Evolutionary conservation across 257 asterid species (phyloP).

Genomic region (Solanum clarkiae): DNA sequence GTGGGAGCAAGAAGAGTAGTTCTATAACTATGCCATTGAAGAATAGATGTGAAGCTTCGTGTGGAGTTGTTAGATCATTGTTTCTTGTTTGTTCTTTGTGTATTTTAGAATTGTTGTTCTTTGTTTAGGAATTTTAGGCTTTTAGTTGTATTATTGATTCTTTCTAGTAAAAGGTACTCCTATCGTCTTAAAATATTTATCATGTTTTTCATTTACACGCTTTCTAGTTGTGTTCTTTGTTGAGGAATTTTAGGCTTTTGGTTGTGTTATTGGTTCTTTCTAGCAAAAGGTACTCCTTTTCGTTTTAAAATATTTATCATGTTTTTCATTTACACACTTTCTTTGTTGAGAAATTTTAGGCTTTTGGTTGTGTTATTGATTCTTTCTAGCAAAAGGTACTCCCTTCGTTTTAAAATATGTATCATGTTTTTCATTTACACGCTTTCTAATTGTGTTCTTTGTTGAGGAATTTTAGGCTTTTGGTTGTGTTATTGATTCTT

Average conservation of each 20-base stretch:
- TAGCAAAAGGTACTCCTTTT: too few relatives aligned
- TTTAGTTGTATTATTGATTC: background rate
- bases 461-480: background rate
- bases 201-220: background rate
- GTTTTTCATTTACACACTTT: too few relatives aligned
- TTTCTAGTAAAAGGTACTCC: background rate
- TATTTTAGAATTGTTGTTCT: background rate
- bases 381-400: background rate
- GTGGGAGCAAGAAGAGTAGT: slow-evolving; percentile 35
- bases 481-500: background rate
- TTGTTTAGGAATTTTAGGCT: background rate
- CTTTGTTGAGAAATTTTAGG: background rate
- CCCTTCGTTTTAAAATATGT: too few relatives aligned
- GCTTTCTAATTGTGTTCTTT: too few relatives aligned
- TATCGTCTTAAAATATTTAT: background rate
- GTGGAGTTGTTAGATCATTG: slow-evolving; percentile 4
- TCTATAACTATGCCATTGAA: slow-evolving; percentile 19
- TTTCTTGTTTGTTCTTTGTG: slow-evolving; percentile 6
- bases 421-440: too few relatives aligned
- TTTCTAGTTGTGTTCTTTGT: background rate
- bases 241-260: background rate
- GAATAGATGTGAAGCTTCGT: slow-evolving; percentile 28
- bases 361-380: background rate
- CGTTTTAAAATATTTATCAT: too few relatives aligned
- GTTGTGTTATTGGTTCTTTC: background rate